Conservation (phyloP, 352 stramenopile genomes). For the Blastocystis hominis region DNA sequence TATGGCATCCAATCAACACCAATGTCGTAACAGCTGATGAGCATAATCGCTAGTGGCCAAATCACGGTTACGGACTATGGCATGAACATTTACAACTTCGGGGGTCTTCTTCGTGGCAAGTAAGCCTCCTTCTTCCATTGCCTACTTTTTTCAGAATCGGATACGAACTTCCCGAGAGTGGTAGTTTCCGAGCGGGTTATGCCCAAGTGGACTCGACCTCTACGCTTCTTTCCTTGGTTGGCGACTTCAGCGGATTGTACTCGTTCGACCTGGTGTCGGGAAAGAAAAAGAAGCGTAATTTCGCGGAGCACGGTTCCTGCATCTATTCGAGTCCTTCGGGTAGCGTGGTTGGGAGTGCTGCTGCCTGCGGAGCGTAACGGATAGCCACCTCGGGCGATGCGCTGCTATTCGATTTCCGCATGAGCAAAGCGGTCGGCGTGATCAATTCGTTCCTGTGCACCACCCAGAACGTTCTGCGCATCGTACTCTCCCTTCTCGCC, state of each 20-base stretch:
- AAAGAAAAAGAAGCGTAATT: slow-evolving; percentile 47
- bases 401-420: slow-evolving; percentile 7
- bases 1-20: slow-evolving; percentile 35
- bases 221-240: slow-evolving; percentile 24
- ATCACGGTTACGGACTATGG: slow-evolving; percentile 38
- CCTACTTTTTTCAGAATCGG: slow-evolving; percentile 2
- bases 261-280: slow-evolving; percentile 33
- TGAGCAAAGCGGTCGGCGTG: slow-evolving; percentile 12
- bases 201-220: not conserved
- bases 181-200: slow-evolving; percentile 2
- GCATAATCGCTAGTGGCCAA: not conserved
- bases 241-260: slow-evolving; percentile 37
- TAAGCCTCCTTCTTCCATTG: not conserved
- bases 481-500: not conserved
- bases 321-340: slow-evolving; percentile 17
- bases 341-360: not conserved
- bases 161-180: slow-evolving; percentile 43
- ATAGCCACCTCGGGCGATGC: not conserved
- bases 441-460: slow-evolving; percentile 26
- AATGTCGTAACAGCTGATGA: not conserved
- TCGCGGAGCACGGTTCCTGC: slow-evolving; percentile 39
- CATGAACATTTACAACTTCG: slow-evolving; percentile 53
- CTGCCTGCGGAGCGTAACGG: not conserved
- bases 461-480: slow-evolving; percentile 9
- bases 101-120: slow-evolving; percentile 33